Percentiles rank a stretch among this genome's conserved stretches.
Evolutionary conservation across 2,329 filamentous ascomycete species (phyloP).

Genomic region (Alternaria angustiovoidea): DNA sequence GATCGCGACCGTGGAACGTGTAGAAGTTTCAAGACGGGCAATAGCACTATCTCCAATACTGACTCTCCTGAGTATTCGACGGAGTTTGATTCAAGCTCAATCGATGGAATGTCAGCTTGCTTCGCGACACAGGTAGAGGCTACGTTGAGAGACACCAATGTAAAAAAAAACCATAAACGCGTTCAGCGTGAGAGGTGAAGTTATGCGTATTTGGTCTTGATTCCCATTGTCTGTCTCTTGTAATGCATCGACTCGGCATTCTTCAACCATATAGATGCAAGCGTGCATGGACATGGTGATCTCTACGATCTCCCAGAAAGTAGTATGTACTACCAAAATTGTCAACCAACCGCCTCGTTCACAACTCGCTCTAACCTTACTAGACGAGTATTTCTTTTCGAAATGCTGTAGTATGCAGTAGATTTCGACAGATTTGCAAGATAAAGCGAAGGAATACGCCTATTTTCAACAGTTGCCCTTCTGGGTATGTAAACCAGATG

Average conservation of each 20-base stretch:
- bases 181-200: not conserved
- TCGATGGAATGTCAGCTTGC: not conserved
- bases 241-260: not conserved
- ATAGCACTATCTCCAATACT: slow-evolving; percentile 7
- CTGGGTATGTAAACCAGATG: not conserved
- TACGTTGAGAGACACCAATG: not conserved
- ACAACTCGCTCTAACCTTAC: not conserved
- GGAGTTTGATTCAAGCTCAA: not conserved
- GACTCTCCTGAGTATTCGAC: not conserved
- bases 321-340: not conserved
- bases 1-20: not conserved
- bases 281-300: not conserved
- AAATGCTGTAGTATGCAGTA: not conserved
- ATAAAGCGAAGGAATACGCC: slow-evolving; percentile 17
- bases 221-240: no score
- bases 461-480: slow-evolving; percentile 14
- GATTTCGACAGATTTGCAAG: slow-evolving; percentile 1
- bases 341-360: not conserved
- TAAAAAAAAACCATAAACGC: no score
- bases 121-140: not conserved
- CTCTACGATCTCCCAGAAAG: not conserved
- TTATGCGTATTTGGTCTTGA: not conserved
- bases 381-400: not conserved
- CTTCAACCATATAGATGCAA: not conserved
- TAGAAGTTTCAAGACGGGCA: slow-evolving; percentile 3